Conservation (phyloP, 176 grass and related monocot species). For the Bonia amplexicaulis region DNA sequence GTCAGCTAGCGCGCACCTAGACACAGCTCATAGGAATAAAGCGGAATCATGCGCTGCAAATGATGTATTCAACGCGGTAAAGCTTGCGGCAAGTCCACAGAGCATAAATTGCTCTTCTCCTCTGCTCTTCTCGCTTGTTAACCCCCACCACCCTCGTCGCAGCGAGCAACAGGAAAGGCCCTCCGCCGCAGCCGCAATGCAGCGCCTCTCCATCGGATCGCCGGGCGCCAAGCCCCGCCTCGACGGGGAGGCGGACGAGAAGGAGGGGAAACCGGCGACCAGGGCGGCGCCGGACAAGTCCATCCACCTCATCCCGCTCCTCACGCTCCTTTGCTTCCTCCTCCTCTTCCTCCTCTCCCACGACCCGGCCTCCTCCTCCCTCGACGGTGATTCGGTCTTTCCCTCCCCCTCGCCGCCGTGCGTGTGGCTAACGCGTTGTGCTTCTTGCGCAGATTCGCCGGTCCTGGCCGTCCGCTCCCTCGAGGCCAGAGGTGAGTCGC, state of each 20-base stretch:
- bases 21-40: no score
- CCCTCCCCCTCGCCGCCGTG: no score
- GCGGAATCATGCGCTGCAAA: no score
- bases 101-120: no score
- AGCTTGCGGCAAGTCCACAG: no score
- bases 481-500: slow-evolving; percentile 25
- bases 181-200: no score
- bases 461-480: slow-evolving; percentile 35
- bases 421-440: no score
- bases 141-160: no score
- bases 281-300: slow-evolving; percentile 39
- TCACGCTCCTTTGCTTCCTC: slow-evolving; percentile 81
- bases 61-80: no score
- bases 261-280: slow-evolving; percentile 36
- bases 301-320: slow-evolving; percentile 80
- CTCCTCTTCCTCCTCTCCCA: slow-evolving; percentile 84
- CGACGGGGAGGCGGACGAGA: slow-evolving; percentile 37
- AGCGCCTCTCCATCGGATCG: slow-evolving; percentile 81
- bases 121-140: no score
- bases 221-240: slow-evolving; percentile 24
- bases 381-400: slow-evolving; percentile 20
- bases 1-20: no score
- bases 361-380: slow-evolving; percentile 33
- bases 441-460: slow-evolving; percentile 40
- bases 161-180: no score